Percentiles rank a stretch among this genome's conserved stretches.
phyloP scores from a whole-genome alignment of 345 rosid genomes.

The Eucalyptus dawsonii region DNA sequence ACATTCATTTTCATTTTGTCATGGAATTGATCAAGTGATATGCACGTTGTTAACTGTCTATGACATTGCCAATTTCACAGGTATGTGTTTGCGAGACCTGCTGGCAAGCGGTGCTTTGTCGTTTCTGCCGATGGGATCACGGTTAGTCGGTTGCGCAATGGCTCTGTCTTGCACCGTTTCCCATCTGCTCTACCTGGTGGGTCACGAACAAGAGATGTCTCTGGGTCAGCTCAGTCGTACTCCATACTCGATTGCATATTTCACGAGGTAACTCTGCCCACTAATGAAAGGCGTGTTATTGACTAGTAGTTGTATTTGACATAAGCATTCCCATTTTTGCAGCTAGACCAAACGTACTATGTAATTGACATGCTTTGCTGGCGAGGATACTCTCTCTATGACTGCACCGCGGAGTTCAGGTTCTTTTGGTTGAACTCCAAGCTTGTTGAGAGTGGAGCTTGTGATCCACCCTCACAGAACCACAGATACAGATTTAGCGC shows the following conservation, averaged over 20 bases:
- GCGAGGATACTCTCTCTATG: slow-evolving; percentile 83
- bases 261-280: slow-evolving; percentile 52
- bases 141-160: slow-evolving; percentile 65
- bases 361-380: slow-evolving; percentile 94
- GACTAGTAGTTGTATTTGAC: background rate
- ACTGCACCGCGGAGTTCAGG: slow-evolving; percentile 86
- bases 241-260: slow-evolving; percentile 89
- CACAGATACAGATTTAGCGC: slow-evolving; percentile 61
- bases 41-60: background rate
- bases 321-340: background rate
- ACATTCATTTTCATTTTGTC: background rate
- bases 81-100: slow-evolving; percentile 78
- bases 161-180: slow-evolving; percentile 66
- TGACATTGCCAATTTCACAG: slow-evolving; percentile 10
- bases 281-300: background rate
- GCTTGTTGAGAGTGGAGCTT: slow-evolving; percentile 84
- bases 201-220: slow-evolving; percentile 42
- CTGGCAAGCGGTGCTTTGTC: slow-evolving; percentile 85
- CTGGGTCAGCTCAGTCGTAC: slow-evolving; percentile 65
- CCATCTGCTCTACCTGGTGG: slow-evolving; percentile 87
- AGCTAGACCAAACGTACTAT: slow-evolving; percentile 84
- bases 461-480: slow-evolving; percentile 54
- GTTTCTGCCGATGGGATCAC: slow-evolving; percentile 76
- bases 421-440: slow-evolving; percentile 89
- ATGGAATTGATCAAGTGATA: background rate